Base-by-base conservation (phyloP, 768 basidiomycete genomes). In the Porpolomopsis calyptriformis region DNA sequence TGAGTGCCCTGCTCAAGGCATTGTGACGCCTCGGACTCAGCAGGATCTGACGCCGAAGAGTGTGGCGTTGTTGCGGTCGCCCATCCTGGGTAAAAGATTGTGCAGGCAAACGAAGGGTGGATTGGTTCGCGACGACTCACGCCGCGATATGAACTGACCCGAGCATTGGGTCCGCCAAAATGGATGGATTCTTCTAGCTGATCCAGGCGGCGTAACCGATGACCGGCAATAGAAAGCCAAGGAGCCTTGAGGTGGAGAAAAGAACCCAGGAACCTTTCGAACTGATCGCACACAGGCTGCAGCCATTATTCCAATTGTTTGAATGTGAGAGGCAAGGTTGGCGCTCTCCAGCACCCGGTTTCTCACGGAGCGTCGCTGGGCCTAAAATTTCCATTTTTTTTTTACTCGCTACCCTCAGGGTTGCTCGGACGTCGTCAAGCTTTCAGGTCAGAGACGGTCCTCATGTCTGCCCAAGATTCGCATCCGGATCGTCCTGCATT, bases 1-100 rank as follows among this genome's bases (percentile, higher is more conserved):
- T 76, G 71, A 1, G 89, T 90, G 33, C 89, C 88, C 57, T 82
- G 75, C 63, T 90, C 89, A 18, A 91, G 72, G 51, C 82, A 87
- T 43, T 73, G 72, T 61, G 85, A 65, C 2, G 87, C 85, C 62
- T 90, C 87, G 19, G 69, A 66, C 54, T 90, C 85, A 48, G 84
- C 86, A 24, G 88, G 88, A 64, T 91, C 87, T 19, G 77, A 75
- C 27, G 85, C 72, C 18, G 81, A 80, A n/a, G 86, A 90, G 55
- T 88, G 83, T 5, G 80, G 76, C 9, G 85, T 86, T 8, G 78
- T 79, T 26, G 85, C 85, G 25, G 84, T 80, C 19, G 87, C 87
- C 76, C 78, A 86, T 52, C 86, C 87, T 85, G 55, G 25, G 27
- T 20, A 3, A 14, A 41, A 47, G 25, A 25, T 47, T 40, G 49